Conservation (phyloP, 768 basidiomycete species). For the Trametes punicea region DNA sequence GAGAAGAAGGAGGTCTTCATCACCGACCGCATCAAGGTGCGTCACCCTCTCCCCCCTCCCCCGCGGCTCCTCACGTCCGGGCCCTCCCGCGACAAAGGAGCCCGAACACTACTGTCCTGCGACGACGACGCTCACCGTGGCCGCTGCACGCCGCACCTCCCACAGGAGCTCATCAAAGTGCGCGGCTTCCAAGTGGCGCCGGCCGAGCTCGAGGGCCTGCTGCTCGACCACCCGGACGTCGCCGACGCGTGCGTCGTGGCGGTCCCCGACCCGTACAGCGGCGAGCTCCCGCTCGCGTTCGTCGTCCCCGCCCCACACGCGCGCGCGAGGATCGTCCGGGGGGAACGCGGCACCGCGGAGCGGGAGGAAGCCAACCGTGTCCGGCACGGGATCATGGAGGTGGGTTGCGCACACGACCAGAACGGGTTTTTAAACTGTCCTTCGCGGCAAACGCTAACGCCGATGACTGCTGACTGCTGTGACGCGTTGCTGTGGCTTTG, state of each 20-base stretch:
- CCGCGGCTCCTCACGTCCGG: neutral
- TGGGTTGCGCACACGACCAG: constrained; percentile 23
- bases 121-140: too few species aligned
- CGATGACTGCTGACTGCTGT: neutral
- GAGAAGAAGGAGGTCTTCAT: constrained; percentile 59
- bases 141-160: neutral
- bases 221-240: constrained; percentile 44
- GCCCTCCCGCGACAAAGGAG: too few species aligned
- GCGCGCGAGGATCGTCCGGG: constrained; percentile 33
- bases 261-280: constrained; percentile 66
- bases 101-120: too few species aligned
- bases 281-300: constrained; percentile 71
- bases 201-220: constrained; percentile 35
- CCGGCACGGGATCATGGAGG: constrained; percentile 52
- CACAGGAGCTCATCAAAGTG: constrained; percentile 66
- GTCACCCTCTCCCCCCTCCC: neutral
- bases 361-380: constrained; percentile 41
- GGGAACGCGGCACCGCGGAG: constrained; percentile 32
- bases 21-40: constrained; percentile 62
- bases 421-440: too few species aligned
- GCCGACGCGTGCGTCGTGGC: constrained; percentile 41
- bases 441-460: too few species aligned
- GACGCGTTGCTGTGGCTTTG: neutral
- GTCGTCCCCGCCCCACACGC: constrained; percentile 49
- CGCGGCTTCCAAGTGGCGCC: constrained; percentile 41